Percentiles rank a stretch among this genome's conserved stretches.
Evolutionary conservation across 176 grass and related monocot genomes (phyloP).

Genomic region (Hordeum marinum): DNA sequence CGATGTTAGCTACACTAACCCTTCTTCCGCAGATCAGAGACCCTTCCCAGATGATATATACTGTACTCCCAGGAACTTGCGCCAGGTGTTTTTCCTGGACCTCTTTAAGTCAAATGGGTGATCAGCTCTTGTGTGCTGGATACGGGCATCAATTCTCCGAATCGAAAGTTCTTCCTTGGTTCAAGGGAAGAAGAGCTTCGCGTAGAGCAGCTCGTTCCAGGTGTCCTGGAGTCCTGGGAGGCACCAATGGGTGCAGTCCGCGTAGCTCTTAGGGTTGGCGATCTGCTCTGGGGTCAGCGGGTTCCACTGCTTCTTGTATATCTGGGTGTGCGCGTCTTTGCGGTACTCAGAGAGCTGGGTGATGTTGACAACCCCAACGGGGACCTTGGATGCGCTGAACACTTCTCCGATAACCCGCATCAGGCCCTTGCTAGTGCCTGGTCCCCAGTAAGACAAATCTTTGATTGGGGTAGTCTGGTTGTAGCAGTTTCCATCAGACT

Average conservation of each 20-base stretch:
- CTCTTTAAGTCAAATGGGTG: neutral
- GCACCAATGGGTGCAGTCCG: conserved; percentile 90
- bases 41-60: neutral
- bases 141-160: neutral
- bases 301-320: conserved; percentile 95
- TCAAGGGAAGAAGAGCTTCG: conserved; percentile 76
- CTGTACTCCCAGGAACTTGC: neutral
- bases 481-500: conserved; percentile 82
- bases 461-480: conserved; percentile 73
- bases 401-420: conserved; percentile 69
- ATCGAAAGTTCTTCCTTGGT: neutral
- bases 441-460: conserved; percentile 65
- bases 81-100: neutral
- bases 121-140: neutral
- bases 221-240: conserved; percentile 92
- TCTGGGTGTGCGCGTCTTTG: conserved; percentile 86
- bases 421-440: conserved; percentile 65
- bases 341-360: conserved; percentile 92
- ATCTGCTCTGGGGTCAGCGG: conserved; percentile 67
- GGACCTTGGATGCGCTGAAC: conserved; percentile 36
- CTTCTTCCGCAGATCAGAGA: conserved; percentile 13
- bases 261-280: conserved; percentile 71
- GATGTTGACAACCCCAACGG: conserved; percentile 74
- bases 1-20: conserved; percentile 19
- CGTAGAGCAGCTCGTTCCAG: conserved; percentile 89